Conservation (phyloP, 176 grass and related monocot genomes). For the Cymbopogon citratus region DNA sequence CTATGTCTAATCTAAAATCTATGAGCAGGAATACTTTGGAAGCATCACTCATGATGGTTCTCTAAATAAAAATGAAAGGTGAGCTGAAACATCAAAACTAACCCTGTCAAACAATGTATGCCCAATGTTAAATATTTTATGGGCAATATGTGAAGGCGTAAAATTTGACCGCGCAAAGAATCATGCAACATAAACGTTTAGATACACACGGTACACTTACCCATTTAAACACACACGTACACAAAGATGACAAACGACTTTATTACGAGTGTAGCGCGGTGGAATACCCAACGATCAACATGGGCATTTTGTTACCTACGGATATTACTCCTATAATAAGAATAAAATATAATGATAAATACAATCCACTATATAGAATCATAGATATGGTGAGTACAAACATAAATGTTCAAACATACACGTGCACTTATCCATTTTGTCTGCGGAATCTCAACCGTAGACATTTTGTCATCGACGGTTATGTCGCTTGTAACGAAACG, state of each 20-base stretch:
- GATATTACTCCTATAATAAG: not conserved
- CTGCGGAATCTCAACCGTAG: not conserved
- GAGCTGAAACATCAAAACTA: not conserved
- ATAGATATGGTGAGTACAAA: not conserved
- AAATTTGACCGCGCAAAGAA: not conserved
- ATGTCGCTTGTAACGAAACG: too few relatives aligned
- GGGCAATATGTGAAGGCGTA: not conserved
- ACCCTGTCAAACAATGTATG: conserved; percentile 12
- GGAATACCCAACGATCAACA: not conserved
- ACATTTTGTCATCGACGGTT: too few relatives aligned
- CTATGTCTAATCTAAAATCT: not conserved
- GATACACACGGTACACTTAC: not conserved
- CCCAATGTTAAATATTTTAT: not conserved
- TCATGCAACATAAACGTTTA: not conserved
- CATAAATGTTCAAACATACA: not conserved
- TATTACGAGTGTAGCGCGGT: not conserved
- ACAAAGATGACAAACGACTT: too few relatives aligned
- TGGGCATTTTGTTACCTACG: not conserved
- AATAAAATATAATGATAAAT: not conserved
- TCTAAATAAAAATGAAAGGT: not conserved
- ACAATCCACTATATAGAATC: not conserved
- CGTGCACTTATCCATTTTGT: not conserved
- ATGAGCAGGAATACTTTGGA: conserved; percentile 14
- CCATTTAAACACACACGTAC: too few relatives aligned
- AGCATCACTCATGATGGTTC: not conserved